A percentile compares a stretch with the other conserved stretches of the same genome.
phyloP scores from a whole-genome alignment of 176 grass and related monocot species.

The Oryza meridionalis region DNA sequence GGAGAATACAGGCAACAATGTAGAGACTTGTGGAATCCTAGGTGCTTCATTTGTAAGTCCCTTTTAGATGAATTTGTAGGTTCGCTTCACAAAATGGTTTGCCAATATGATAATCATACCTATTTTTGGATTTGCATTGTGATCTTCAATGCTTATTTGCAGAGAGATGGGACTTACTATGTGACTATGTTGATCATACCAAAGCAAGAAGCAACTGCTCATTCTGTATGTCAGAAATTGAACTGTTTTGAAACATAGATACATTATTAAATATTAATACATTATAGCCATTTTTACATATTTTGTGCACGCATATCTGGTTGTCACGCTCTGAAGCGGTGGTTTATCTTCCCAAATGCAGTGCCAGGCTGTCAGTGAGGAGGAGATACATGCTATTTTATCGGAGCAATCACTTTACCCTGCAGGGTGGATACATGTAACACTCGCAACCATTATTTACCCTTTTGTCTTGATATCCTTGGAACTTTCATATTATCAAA shows the following conservation, averaged over 20 bases:
- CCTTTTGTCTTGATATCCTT: not conserved
- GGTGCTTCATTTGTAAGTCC: conserved; percentile 89
- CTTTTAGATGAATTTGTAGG: not conserved
- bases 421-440: conserved; percentile 97
- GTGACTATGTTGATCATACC: conserved; percentile 92
- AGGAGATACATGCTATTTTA: conserved; percentile 89
- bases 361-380: conserved; percentile 93
- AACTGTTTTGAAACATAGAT: conserved; percentile 17
- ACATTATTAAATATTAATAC: not conserved
- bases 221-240: conserved; percentile 86
- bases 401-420: conserved; percentile 88
- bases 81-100: not conserved
- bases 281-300: conserved; percentile 1
- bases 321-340: not conserved
- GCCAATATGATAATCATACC: not conserved
- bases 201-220: conserved; percentile 88
- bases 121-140: conserved; percentile 29
- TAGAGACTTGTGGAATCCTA: conserved; percentile 94
- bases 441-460: conserved; percentile 16
- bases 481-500: conserved; percentile 6
- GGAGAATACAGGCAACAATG: conserved; percentile 84
- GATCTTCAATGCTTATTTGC: conserved; percentile 33
- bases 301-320: not conserved
- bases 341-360: conserved; percentile 28
- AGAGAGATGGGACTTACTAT: conserved; percentile 84